phyloP scores from a whole-genome alignment of 1,284 basidiomycete species.

The Rhizoctonia solani region DNA sequence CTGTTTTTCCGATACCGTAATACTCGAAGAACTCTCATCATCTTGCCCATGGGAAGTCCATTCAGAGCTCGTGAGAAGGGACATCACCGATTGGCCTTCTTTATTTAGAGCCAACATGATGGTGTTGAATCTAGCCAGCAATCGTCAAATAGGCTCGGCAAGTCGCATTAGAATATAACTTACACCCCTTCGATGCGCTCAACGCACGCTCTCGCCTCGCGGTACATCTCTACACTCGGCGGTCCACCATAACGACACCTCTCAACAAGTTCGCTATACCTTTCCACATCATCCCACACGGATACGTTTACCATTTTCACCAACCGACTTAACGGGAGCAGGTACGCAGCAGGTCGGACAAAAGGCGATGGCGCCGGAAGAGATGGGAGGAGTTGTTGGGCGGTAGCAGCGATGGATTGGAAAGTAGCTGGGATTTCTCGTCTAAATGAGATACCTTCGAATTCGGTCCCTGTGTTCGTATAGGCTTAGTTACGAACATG shows the following conservation, averaged over 20 bases:
- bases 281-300: slow-evolving; percentile 25
- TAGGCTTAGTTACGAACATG: background rate
- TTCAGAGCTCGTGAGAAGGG: slow-evolving; percentile 13
- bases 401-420: slow-evolving; percentile 19
- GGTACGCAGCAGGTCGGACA: slow-evolving; percentile 34
- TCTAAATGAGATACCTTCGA: slow-evolving; percentile 37
- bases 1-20: slow-evolving; percentile 10
- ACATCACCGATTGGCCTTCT: slow-evolving; percentile 19
- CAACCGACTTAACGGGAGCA: slow-evolving; percentile 18
- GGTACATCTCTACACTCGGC: slow-evolving; percentile 37
- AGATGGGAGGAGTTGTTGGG: slow-evolving; percentile 36
- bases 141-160: background rate
- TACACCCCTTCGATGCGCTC: slow-evolving; percentile 36
- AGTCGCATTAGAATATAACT: background rate
- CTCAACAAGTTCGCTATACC: slow-evolving; percentile 36
- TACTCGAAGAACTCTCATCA: background rate
- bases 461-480: slow-evolving; percentile 27
- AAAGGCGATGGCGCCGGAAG: slow-evolving; percentile 35
- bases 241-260: slow-evolving; percentile 38
- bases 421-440: slow-evolving; percentile 37
- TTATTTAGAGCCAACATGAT: slow-evolving; percentile 15
- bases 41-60: slow-evolving; percentile 5
- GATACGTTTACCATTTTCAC: slow-evolving; percentile 23
- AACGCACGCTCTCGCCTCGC: slow-evolving; percentile 40
- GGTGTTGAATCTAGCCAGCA: slow-evolving; percentile 6